Evolutionary conservation across 1,284 basidiomycete species (phyloP), one percentile per base, ranked within the genome.

Genomic region (Veloboletus limbatus): DNA sequence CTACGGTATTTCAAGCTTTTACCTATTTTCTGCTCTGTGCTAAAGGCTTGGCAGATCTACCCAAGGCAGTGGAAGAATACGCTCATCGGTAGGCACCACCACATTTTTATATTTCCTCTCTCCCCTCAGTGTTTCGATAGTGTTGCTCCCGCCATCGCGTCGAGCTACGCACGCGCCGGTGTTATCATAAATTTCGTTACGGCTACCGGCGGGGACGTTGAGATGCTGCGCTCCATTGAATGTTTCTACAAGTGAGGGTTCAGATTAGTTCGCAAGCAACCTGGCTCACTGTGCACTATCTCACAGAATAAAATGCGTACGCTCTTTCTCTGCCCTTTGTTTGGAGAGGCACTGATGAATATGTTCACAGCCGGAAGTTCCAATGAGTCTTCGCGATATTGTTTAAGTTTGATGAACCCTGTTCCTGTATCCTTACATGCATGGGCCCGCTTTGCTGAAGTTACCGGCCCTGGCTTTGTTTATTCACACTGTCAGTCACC

Each of bases 161-260:
- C 83, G 48, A 89, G 76, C 64, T 88, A 88, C 62, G 78, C 81
- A 36, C 83, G 90, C 47, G 85, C 91, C 43, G 91, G 92, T 41
- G 91, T 97, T 33, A 81, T 97, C 52, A 79, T 97, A 62, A 96
- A 95, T 64, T 95, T 97, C 60, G 94, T 97, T 49, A 97, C 95
- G 48, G 94, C 94, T 35, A 93, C 92, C 2, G 94, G 94, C 27
- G 94, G 94, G 36, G 94, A 97, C 65, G 92, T 97, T 39, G 94
- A 97, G 73, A 97, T 97, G 94, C 74, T 97, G 54, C 82, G 94
- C 62, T 93, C 90, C 57, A 95, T 97, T 74, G 94, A 97, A 75
- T 96, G 93, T 77, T 93, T 92, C 70, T 95, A 94, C 77, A 91
- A 93, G 80, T 94, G 57, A 56, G 57, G 6, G 36, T 40, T 37